These are phyloP conservation scores for Aspergillus unguis DNA, from an alignment of 2,329 filamentous ascomycete species.

Conservation along the genomic window DNA sequence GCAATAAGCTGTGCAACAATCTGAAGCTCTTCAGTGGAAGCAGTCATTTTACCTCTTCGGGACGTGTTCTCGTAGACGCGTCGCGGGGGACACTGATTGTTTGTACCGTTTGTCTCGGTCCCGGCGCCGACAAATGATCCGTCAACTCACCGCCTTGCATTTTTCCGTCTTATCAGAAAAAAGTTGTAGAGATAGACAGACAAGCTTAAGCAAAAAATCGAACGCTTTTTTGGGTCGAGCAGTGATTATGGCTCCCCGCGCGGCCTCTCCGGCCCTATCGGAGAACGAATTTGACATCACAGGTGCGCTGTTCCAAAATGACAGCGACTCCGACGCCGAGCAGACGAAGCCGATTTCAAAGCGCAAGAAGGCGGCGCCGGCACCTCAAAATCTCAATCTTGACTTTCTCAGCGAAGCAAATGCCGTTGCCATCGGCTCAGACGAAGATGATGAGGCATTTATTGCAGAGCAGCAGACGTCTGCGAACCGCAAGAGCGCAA, in stretches of 20 bases:
- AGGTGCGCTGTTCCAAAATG: constrained; percentile 66
- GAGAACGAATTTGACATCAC: constrained; percentile 92
- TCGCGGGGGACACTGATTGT: constrained; percentile 26
- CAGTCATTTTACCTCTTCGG: constrained; percentile 34
- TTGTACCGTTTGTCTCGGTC: constrained; percentile 20
- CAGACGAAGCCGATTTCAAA: constrained; percentile 52
- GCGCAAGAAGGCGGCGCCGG: constrained; percentile 30
- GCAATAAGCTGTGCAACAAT: not conserved
- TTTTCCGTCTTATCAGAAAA: constrained; percentile 21
- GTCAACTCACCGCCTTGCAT: constrained; percentile 28
- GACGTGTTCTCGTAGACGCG: constrained; percentile 36
- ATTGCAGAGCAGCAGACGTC: constrained; percentile 85
- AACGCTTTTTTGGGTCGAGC: not conserved
- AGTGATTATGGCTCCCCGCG: constrained; percentile 64
- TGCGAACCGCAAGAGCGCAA: constrained; percentile 79
- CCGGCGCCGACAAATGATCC: constrained; percentile 17
- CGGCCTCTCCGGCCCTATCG: constrained; percentile 75
- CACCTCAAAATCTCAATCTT: constrained; percentile 22
- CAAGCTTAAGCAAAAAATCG: not conserved
- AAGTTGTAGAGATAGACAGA: constrained; percentile 12
- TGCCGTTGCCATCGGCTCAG: constrained; percentile 43
- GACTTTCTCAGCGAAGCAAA: constrained; percentile 57
- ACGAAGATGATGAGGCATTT: constrained; percentile 72
- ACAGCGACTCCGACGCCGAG: constrained; percentile 48
- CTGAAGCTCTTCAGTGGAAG: constrained; percentile 3